phyloP scores from a whole-genome alignment of 495 filamentous ascomycete species.

The Aspergillus kassunensis region DNA sequence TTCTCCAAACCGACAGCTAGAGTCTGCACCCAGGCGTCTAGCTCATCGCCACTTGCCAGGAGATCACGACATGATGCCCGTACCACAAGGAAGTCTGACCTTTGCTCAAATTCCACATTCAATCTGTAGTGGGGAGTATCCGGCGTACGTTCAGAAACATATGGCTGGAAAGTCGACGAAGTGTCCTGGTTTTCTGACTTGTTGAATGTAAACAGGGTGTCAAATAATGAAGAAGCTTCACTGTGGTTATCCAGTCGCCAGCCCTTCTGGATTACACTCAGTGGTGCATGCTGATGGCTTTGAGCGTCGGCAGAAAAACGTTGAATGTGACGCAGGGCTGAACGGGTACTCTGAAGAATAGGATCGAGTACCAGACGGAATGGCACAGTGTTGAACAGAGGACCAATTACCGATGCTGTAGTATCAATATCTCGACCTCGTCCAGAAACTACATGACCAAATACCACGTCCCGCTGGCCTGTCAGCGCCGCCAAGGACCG shows the following conservation, averaged over 20 bases:
- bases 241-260: conserved; percentile 14
- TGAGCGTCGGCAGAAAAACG: conserved; percentile 16
- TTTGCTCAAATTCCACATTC: conserved; percentile 24
- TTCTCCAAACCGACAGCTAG: conserved; percentile 46
- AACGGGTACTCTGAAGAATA: neutral
- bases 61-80: conserved; percentile 17
- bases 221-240: conserved; percentile 12
- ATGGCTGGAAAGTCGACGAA: neutral
- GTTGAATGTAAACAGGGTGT: conserved; percentile 65
- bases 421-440: neutral
- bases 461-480: conserved; percentile 22
- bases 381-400: conserved; percentile 77
- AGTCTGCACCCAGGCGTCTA: conserved; percentile 41
- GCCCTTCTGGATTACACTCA: conserved; percentile 19
- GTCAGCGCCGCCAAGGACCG: conserved; percentile 31
- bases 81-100: conserved; percentile 33
- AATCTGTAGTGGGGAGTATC: conserved; percentile 53
- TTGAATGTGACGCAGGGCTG: conserved; percentile 12
- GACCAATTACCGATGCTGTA: conserved; percentile 51
- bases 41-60: conserved; percentile 26
- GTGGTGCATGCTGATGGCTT: conserved; percentile 24
- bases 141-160: neutral
- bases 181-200: conserved; percentile 21
- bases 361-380: conserved; percentile 41
- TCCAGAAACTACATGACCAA: conserved; percentile 22